These are phyloP conservation scores for Pyronema omphalodes DNA, from an alignment of 495 filamentous ascomycete genomes.

Conservation along the genomic window DNA sequence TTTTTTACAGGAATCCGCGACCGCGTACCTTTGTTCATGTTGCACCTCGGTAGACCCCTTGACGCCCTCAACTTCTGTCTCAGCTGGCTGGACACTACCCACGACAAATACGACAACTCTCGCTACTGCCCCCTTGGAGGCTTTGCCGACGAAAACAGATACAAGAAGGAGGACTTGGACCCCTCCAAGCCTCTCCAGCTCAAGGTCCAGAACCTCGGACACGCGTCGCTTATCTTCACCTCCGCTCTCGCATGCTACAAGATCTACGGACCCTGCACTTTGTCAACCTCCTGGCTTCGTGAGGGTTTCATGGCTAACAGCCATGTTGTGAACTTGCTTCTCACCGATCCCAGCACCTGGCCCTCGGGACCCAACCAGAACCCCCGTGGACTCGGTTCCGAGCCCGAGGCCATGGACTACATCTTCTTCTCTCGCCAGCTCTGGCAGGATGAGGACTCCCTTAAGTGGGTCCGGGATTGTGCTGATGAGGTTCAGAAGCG, in stretches of 20 bases:
- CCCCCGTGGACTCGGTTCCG: slow-evolving; percentile 9
- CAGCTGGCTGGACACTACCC: slow-evolving; percentile 8
- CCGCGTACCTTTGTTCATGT: slow-evolving; percentile 9
- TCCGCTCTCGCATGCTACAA: slow-evolving; percentile 8
- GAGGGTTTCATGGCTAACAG: slow-evolving; percentile 7
- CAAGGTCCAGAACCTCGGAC: slow-evolving; percentile 6
- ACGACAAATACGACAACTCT: slow-evolving; percentile 6
- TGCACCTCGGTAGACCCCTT: slow-evolving; percentile 9
- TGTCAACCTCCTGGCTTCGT: slow-evolving; percentile 10
- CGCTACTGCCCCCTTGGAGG: slow-evolving; percentile 10
- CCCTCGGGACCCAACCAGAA: slow-evolving; percentile 4
- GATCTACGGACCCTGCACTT: slow-evolving; percentile 4
- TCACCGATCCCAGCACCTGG: slow-evolving; percentile 1
- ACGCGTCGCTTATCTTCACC: slow-evolving; percentile 10
- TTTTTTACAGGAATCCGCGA: slow-evolving; percentile 6
- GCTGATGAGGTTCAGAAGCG: slow-evolving; percentile 8
- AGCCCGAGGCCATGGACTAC: slow-evolving; percentile 11
- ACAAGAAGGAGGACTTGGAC: slow-evolving; percentile 10
- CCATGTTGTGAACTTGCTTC: slow-evolving; percentile 5
- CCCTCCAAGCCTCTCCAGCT: slow-evolving; percentile 6
- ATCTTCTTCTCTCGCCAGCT: slow-evolving; percentile 5
- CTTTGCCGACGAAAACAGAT: slow-evolving; percentile 9
- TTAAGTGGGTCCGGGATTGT: slow-evolving; percentile 7
- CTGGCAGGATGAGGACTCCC: slow-evolving; percentile 8
- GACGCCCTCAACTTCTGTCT: slow-evolving; percentile 14